Evolutionary conservation across 139 green algal species (phyloP).

Genomic region (Micromonas pusilla): DNA sequence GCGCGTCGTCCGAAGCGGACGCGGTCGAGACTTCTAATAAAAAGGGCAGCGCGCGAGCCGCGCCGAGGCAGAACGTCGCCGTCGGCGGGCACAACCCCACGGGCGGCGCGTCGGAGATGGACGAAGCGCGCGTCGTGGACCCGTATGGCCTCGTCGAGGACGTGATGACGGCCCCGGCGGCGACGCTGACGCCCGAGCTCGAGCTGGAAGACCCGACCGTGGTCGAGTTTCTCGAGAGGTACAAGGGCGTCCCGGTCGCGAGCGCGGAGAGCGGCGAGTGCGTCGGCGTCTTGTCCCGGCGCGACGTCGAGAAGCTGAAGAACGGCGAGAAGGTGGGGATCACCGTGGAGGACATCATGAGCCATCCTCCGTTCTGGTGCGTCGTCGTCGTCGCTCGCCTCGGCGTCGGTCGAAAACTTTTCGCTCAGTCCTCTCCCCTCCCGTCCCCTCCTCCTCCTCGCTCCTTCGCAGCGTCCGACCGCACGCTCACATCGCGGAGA

Average conservation of each 20-base stretch:
- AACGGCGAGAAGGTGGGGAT: not conserved
- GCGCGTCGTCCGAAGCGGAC: no score
- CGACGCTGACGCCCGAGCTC: not conserved
- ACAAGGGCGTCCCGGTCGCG: not conserved
- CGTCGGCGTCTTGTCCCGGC: not conserved
- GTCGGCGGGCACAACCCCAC: not conserved
- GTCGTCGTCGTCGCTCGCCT: no score
- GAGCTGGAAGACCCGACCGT: not conserved
- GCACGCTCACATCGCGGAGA: slow-evolving; percentile 23
- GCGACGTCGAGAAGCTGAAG: not conserved
- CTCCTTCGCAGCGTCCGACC: slow-evolving; percentile 25
- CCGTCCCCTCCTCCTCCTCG: no score
- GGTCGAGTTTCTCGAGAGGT: not conserved
- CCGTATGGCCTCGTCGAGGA: not conserved
- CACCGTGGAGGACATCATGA: not conserved
- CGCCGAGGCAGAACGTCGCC: no score
- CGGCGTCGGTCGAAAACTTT: no score
- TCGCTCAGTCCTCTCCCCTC: no score
- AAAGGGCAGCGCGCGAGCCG: no score
- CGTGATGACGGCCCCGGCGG: not conserved
- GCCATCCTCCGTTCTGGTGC: no score
- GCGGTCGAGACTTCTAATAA: no score
- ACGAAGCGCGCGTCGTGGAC: not conserved
- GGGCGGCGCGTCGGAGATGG: not conserved
- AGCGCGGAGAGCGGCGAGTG: not conserved